A percentile compares a stretch with the other conserved stretches of the same genome.
Conservation (phyloP, 306 rosid genomes). For the Leucaena leucocephala region DNA sequence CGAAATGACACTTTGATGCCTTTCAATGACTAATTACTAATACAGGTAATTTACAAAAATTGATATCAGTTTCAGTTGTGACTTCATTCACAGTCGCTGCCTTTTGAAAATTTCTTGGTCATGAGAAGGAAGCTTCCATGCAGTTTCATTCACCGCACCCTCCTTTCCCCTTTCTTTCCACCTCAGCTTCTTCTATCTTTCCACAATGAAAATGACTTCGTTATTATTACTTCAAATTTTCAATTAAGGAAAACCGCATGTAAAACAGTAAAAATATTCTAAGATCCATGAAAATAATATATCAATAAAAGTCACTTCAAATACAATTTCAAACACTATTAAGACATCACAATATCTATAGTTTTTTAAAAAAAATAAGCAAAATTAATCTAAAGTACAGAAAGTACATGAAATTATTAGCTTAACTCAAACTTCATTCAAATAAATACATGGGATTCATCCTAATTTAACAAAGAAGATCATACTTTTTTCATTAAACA, state of each 20-base stretch:
- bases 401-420: neutral
- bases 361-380: neutral
- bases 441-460: neutral
- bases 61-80: neutral
- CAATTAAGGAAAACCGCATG: neutral
- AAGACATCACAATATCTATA: neutral
- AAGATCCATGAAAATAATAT: neutral
- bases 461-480: neutral
- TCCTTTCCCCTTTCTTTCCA: slow-evolving; percentile 14
- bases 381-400: neutral
- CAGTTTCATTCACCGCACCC: slow-evolving; percentile 17
- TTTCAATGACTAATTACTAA: neutral
- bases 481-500: neutral
- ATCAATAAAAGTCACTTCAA: neutral
- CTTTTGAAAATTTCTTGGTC: slow-evolving; percentile 15
- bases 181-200: slow-evolving; percentile 35
- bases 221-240: neutral
- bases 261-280: neutral
- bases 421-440: neutral
- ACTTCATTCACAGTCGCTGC: neutral
- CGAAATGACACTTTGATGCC: neutral
- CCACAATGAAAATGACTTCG: slow-evolving; percentile 23
- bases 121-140: slow-evolving; percentile 22
- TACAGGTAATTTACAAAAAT: neutral
- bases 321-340: neutral